Evolutionary conservation across 1,284 basidiomycete species (phyloP), one percentile per base, ranked within the genome.

Genomic region (Rhodotorula sp.): DNA sequence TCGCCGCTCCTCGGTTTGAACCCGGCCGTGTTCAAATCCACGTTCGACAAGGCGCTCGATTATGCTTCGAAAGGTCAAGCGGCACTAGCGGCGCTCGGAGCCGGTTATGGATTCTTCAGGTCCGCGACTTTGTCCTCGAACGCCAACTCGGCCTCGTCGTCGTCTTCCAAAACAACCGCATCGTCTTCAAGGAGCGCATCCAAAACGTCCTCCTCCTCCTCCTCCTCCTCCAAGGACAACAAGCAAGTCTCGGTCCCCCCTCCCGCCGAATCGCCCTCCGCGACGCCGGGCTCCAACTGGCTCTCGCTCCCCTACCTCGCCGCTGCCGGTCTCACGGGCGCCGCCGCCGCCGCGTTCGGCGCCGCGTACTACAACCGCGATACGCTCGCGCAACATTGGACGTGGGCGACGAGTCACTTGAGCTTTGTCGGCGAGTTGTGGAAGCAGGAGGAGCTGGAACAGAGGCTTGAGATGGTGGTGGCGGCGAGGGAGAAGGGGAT

Each of bases 321-420:
- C 23, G 55, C 57, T 5, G 55, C 69, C 8, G 70, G 60, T 4
- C 34, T 68, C 2, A 66, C 70, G 2, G 69, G 68, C 6, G 67
- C 60, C 3, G 54, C 65, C 5, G 64, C 64, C 3, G 74, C 62
- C 15, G 73, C 60, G 15, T 68, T 64, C 16, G 71, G 73, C 4
- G 69, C 72, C 14, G 73, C 70, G 7, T 75, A 70, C 69, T 71
- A 67, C 28, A 64, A 74, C 48, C 64, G 70, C 45, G 73, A 74
- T 23, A 64, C 60, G 48, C 61, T 72, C 15, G 66, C 66, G 50
- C 34, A 67, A 34, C 66, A 70, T 43, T 68, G 68, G 69, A 52
- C 19, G 10, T 76, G 75, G 75, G 73, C 73, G 55, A 76, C 73
- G 67, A 72, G 70, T 47, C 75, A 76, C 54, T 59, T 76, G 45